Conservation (phyloP, 441 rosid species). For the Dalechampia spathulata region DNA sequence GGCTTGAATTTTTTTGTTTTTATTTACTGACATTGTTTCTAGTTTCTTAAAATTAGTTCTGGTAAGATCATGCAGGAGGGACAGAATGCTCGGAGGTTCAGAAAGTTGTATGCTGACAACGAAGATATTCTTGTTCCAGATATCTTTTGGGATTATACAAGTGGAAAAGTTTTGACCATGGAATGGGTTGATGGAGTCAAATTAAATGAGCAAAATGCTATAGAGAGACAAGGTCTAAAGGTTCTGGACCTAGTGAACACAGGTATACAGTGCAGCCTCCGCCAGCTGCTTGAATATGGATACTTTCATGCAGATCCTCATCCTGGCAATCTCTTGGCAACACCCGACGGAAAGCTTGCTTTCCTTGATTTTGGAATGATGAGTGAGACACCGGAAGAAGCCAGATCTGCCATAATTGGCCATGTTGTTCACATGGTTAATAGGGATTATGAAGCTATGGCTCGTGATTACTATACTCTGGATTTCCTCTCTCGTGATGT, state of each 20-base stretch:
- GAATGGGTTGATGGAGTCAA: slow-evolving; percentile 98
- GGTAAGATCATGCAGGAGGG: slow-evolving; percentile 86
- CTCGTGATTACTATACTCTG: slow-evolving; percentile 85
- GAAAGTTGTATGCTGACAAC: slow-evolving; percentile 82
- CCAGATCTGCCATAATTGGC: slow-evolving; percentile 89
- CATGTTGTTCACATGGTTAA: slow-evolving; percentile 97
- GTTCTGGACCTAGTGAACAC: slow-evolving; percentile 87
- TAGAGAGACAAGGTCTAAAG: slow-evolving; percentile 83
- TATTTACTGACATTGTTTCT: slow-evolving; percentile 17
- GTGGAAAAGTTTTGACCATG: slow-evolving; percentile 87
- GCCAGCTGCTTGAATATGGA: slow-evolving; percentile 92
- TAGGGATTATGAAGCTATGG: slow-evolving; percentile 99
- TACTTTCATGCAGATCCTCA: slow-evolving; percentile 98
- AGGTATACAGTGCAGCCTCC: slow-evolving; percentile 87
- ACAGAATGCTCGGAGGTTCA: slow-evolving; percentile 86
- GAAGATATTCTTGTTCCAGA: slow-evolving; percentile 86
- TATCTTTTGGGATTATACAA: slow-evolving; percentile 89
- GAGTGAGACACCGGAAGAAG: slow-evolving; percentile 99
- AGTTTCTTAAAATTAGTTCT: slow-evolving; percentile 42
- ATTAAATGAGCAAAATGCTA: slow-evolving; percentile 69
- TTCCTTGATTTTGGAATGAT: slow-evolving; percentile 98
- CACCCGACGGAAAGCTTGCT: slow-evolving; percentile 96
- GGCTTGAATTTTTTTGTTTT: slow-evolving; percentile 8
- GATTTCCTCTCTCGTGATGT: slow-evolving; percentile 82
- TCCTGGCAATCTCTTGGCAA: slow-evolving; percentile 95